Conservation (phyloP, 2,329 filamentous ascomycete genomes). For the Periconia sp. region DNA sequence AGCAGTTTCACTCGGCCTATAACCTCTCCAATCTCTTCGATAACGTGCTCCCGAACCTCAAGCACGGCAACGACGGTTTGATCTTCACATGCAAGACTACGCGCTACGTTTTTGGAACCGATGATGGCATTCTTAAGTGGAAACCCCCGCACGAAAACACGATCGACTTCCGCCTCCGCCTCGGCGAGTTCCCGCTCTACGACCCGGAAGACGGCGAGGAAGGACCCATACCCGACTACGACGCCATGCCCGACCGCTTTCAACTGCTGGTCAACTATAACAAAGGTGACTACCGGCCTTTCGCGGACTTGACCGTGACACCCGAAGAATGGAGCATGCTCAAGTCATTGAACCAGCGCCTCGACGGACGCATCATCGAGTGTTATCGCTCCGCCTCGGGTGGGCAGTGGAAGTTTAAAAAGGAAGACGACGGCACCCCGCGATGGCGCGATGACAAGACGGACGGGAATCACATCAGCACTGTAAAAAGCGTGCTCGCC, state of each 20-base stretch:
- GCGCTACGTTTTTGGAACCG: slow-evolving; percentile 81
- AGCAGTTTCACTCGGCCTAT: slow-evolving; percentile 87
- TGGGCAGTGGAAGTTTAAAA: slow-evolving; percentile 74
- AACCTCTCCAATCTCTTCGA: slow-evolving; percentile 78
- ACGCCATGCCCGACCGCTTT: slow-evolving; percentile 68
- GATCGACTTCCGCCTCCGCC: slow-evolving; percentile 81
- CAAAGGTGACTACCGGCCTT: slow-evolving; percentile 65
- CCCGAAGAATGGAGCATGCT: slow-evolving; percentile 81
- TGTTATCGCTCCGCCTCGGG: slow-evolving; percentile 73
- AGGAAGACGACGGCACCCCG: slow-evolving; percentile 55
- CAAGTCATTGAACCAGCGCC: slow-evolving; percentile 70
- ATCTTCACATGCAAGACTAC: slow-evolving; percentile 96
- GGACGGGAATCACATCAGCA: slow-evolving; percentile 85
- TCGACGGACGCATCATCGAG: slow-evolving; percentile 89
- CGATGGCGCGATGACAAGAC: slow-evolving; percentile 91
- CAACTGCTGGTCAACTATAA: slow-evolving; percentile 72
- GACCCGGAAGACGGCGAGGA: slow-evolving; percentile 70
- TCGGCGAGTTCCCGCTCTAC: slow-evolving; percentile 71
- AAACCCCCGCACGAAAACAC: slow-evolving; percentile 95
- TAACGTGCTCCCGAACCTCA: slow-evolving; percentile 77
- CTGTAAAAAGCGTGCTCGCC: slow-evolving; percentile 82
- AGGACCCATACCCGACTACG: slow-evolving; percentile 72
- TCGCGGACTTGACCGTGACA: slow-evolving; percentile 66
- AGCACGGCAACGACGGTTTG: slow-evolving; percentile 92
- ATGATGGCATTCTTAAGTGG: slow-evolving; percentile 95